Conservation (phyloP, 2,329 filamentous ascomycete genomes). For the Aurifilum marmelostoma region DNA sequence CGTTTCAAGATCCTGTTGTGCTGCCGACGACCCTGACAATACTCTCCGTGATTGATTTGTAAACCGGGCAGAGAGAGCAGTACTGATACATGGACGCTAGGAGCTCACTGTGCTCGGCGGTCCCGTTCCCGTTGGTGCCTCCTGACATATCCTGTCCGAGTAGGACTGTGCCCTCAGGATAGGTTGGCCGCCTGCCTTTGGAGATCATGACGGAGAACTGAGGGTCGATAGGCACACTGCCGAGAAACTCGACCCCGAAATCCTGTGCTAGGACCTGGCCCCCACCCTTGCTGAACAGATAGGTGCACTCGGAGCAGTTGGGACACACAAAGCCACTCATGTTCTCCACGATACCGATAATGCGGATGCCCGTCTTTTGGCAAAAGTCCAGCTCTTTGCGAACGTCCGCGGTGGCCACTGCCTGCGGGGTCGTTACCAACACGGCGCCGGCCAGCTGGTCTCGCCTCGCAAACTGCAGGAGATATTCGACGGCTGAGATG, state of each 20-base stretch:
- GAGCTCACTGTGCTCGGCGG: constrained; percentile 40
- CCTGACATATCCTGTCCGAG: constrained; percentile 58
- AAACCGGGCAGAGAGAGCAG: constrained; percentile 72
- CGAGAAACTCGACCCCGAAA: constrained; percentile 81
- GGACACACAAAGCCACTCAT: constrained; percentile 93
- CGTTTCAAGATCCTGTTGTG: background rate
- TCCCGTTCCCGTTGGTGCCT: constrained; percentile 38
- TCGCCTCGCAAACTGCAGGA: constrained; percentile 65
- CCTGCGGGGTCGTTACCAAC: constrained; percentile 94
- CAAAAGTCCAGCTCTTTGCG: constrained; percentile 96
- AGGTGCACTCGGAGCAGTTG: constrained; percentile 81
- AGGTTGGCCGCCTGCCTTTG: constrained; percentile 65
- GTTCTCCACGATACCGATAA: constrained; percentile 93
- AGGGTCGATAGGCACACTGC: constrained; percentile 87
- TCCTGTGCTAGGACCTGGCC: constrained; percentile 88
- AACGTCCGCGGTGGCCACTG: constrained; percentile 90
- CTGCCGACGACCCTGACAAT: constrained; percentile 42
- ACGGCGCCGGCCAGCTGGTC: constrained; percentile 84
- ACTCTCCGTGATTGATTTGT: constrained; percentile 64
- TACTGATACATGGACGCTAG: constrained; percentile 73
- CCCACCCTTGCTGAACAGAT: constrained; percentile 90
- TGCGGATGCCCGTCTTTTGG: constrained; percentile 75
- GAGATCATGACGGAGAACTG: constrained; percentile 89
- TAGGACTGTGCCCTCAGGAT: constrained; percentile 69
- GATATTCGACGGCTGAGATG: constrained; percentile 88